Base-by-base conservation (phyloP, 2,329 filamentous ascomycete species). In the Diaporthe destruens region DNA sequence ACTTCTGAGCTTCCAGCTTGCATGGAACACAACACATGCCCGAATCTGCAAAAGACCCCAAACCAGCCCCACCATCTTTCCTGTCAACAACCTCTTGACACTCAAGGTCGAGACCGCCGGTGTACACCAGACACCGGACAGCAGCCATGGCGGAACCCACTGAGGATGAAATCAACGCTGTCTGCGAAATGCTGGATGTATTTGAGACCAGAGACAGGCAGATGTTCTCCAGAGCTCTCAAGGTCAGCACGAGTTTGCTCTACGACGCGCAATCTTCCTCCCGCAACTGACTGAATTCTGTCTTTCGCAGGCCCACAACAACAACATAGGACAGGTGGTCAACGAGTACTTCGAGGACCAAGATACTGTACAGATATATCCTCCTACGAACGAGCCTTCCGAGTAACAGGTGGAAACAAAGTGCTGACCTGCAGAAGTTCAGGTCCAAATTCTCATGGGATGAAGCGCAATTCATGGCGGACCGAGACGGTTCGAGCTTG, bases 311-410 rank as follows among this genome's bases (percentile, higher is more conserved):
- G 80, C 79, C 47, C 85, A 89, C 74, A 83, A 82, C 47, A 82
- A 85, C 56, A 84, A 87, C 75, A 76, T 86, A 44, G 82, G 87
- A 56, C 79, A 82, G 29, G 88, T 90, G 2, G 78, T 87, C 0
- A 83, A 83, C 71, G 86, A 90, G 69, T 90, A 82, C 75, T 88
- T 86, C 67, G 87, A 90, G 74, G 81, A 86, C 63, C 75, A 84
- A 3, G 79, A 80, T 18, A 85, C 85, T 80, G 84, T 85, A 78
- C 18, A 29, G 12, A 25, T 20, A 29, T 7, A 0, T 4, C 54
- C 29, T n/a, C 29, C 3, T 4, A n/a, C 6, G 8, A 39, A 5
- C 44, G 32, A 51, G 8, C 7, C 44, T 32, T 32, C 2, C 18
- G 47, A 42, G 6, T n/a, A 6, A 42, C 9, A 67, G 49, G 14